Evolutionary conservation across 306 rosid genomes (phyloP).

Genomic region (Cicer yamashitae): DNA sequence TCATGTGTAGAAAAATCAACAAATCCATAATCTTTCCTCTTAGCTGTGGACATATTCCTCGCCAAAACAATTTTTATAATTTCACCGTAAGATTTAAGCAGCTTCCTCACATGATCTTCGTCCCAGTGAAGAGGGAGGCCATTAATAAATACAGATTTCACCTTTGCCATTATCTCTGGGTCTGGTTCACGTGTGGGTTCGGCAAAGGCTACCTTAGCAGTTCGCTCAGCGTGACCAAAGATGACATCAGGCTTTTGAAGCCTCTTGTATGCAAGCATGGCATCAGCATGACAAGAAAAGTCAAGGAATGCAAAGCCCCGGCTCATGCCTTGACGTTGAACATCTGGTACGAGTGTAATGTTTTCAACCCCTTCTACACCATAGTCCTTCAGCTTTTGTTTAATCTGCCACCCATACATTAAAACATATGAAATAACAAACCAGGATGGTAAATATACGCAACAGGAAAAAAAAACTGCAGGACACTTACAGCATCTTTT

Average conservation of each 20-base stretch:
- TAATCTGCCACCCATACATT: constrained; percentile 62
- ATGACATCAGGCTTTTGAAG: constrained; percentile 85
- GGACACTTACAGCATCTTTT: constrained; percentile 73
- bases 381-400: constrained; percentile 74
- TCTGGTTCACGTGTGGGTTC: constrained; percentile 76
- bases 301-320: constrained; percentile 86
- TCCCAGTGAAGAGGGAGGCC: constrained; percentile 83
- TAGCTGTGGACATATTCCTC: constrained; percentile 71
- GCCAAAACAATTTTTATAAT: constrained; percentile 68
- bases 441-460: constrained; percentile 29
- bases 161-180: constrained; percentile 80
- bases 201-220: constrained; percentile 88
- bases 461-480: constrained; percentile 12
- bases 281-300: constrained; percentile 75
- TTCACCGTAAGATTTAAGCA: constrained; percentile 67
- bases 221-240: constrained; percentile 84
- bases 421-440: constrained; percentile 43
- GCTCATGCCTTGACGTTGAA: constrained; percentile 68
- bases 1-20: constrained; percentile 83
- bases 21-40: constrained; percentile 88
- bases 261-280: constrained; percentile 85
- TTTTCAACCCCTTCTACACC: constrained; percentile 74
- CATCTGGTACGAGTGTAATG: constrained; percentile 74
- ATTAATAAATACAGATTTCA: constrained; percentile 80
- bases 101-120: constrained; percentile 61